Evolutionary conservation across 1,139 yeast species (phyloP).

Genomic region (Geotrichum carabidarum): DNA sequence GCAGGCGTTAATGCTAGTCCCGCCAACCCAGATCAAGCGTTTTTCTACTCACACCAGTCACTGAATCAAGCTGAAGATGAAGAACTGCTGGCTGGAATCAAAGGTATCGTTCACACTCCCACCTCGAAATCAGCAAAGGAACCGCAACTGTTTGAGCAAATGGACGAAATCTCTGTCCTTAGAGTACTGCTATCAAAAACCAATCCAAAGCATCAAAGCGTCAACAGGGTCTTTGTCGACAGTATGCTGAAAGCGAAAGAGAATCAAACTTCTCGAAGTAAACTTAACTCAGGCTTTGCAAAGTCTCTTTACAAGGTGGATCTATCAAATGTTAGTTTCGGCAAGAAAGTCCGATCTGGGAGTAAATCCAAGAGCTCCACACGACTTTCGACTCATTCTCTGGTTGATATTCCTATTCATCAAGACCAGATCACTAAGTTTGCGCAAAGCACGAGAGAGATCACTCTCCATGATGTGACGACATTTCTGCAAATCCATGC

Average conservation of each 20-base stretch:
- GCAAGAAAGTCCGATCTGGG: not conserved
- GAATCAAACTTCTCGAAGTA: not conserved
- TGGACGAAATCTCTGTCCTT: slow-evolving; percentile 6
- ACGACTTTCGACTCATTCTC: not conserved
- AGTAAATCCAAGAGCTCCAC: not conserved
- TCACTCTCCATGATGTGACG: slow-evolving; percentile 11
- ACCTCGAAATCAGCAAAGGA: not conserved
- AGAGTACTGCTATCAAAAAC: slow-evolving; percentile 2
- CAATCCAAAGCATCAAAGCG: not conserved
- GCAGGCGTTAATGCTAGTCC: not conserved
- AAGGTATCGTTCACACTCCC: not conserved
- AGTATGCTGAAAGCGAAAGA: slow-evolving; percentile 1
- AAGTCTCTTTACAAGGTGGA: not conserved
- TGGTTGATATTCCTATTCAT: not conserved
- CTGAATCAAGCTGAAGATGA: slow-evolving; percentile 6
- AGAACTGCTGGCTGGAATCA: slow-evolving; percentile 11
- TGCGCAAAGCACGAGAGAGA: slow-evolving; percentile 8
- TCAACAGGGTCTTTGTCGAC: slow-evolving; percentile 1
- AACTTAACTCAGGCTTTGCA: slow-evolving; percentile 1
- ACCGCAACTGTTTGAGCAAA: not conserved
- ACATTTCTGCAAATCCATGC: slow-evolving; percentile 16
- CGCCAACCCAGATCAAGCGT: not conserved
- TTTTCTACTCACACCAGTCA: slow-evolving; percentile 8
- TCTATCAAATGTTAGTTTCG: not conserved
- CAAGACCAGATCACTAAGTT: slow-evolving; percentile 8